Evolutionary conservation across 2,329 filamentous ascomycete species (phyloP).

Genomic region (Ophioceras dolichostomum): DNA sequence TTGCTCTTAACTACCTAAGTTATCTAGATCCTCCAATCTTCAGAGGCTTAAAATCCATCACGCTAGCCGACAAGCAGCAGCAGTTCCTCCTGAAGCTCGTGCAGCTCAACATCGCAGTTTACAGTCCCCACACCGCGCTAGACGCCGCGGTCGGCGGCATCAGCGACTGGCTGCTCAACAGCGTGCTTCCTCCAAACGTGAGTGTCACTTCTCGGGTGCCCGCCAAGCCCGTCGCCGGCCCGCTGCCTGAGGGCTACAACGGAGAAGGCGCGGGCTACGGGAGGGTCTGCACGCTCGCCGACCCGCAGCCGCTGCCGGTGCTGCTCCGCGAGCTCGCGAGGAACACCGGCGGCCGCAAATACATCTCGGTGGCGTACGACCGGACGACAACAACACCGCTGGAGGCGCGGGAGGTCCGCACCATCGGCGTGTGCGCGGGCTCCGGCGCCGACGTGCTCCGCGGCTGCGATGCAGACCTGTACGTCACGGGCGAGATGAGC

Average conservation of each 20-base stretch:
- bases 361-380: conserved; percentile 22
- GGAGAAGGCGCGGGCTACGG: conserved; percentile 42
- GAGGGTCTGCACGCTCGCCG: conserved; percentile 28
- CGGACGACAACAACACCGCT: conserved; percentile 19
- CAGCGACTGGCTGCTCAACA: conserved; percentile 88
- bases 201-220: conserved; percentile 24
- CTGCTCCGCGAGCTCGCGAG: conserved; percentile 46
- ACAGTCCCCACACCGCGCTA: conserved; percentile 89
- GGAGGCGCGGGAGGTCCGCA: conserved; percentile 33
- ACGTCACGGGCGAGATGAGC: conserved; percentile 86
- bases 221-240: conserved; percentile 29
- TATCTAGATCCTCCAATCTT: conserved; percentile 86
- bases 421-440: conserved; percentile 80
- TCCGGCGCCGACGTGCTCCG: conserved; percentile 71
- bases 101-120: conserved; percentile 83
- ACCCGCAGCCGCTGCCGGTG: conserved; percentile 23
- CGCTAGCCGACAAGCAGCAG: conserved; percentile 75
- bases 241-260: conserved; percentile 28
- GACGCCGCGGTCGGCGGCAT: conserved; percentile 78
- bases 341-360: conserved; percentile 45
- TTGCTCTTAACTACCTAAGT: not conserved
- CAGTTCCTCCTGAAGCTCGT: conserved; percentile 70
- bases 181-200: conserved; percentile 34
- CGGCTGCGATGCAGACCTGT: conserved; percentile 58
- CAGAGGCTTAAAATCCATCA: conserved; percentile 79